phyloP scores from a whole-genome alignment of 768 basidiomycete species.

The Antrodiella citrinella region DNA sequence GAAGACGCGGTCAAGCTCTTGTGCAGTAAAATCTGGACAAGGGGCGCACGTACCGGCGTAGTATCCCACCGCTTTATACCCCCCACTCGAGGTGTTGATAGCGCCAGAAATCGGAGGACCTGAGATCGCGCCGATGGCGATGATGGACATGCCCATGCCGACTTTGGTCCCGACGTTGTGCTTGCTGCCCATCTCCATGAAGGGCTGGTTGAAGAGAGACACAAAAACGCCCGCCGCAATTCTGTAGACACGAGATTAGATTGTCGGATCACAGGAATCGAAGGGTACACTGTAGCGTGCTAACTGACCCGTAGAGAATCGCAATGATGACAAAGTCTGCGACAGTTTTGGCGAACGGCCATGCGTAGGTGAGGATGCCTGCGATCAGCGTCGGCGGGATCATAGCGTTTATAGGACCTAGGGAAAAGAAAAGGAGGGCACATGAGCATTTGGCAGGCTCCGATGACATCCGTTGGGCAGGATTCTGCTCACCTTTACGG shows the following conservation, averaged over 20 bases:
- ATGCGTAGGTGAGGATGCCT: constrained; percentile 52
- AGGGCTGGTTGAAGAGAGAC: constrained; percentile 45
- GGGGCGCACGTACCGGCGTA: constrained; percentile 4
- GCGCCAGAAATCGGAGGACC: constrained; percentile 73
- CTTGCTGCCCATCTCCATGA: constrained; percentile 51
- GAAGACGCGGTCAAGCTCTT: no score
- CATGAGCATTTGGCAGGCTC: no score
- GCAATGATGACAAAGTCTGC: constrained; percentile 42
- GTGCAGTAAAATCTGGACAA: not conserved
- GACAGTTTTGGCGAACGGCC: constrained; percentile 53
- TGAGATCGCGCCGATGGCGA: constrained; percentile 52
- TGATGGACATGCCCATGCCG: constrained; percentile 54
- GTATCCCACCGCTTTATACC: constrained; percentile 33
- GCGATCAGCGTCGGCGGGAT: constrained; percentile 50
- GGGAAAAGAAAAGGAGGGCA: no score
- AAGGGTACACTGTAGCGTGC: not conserved
- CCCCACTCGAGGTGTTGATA: constrained; percentile 43
- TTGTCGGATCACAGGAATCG: not conserved
- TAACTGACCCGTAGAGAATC: constrained; percentile 42
- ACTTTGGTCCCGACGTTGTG: constrained; percentile 55
- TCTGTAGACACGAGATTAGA: constrained; percentile 21
- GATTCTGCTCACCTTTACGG: constrained; percentile 28
- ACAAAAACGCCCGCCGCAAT: constrained; percentile 51
- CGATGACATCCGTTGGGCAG: no score
- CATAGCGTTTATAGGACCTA: constrained; percentile 56